Conservation (phyloP, 179 eudicot species). For the Nepenthes alata region DNA sequence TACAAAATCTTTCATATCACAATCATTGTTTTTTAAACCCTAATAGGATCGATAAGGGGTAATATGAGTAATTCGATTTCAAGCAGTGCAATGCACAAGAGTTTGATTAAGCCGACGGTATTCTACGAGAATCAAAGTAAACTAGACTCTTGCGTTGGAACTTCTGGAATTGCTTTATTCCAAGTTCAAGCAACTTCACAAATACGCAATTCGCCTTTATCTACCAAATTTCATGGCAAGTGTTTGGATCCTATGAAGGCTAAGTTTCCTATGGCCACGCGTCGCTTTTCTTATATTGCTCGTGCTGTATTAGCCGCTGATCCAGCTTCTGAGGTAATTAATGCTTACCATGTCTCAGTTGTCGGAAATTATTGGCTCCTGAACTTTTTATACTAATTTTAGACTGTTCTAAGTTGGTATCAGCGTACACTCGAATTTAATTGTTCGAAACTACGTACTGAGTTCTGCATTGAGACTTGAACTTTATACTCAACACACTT, state of each 20-base stretch:
- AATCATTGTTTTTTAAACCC: too few species aligned
- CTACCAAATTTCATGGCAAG: slow-evolving; percentile 36
- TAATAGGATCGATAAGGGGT: too few species aligned
- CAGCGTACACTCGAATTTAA: too few species aligned
- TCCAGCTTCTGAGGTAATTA: slow-evolving; percentile 45
- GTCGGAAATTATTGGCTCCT: neutral
- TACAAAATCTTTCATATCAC: too few species aligned
- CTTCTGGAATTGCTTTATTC: slow-evolving; percentile 35
- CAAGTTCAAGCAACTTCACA: slow-evolving; percentile 41
- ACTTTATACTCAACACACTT: too few species aligned
- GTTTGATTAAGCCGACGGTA: slow-evolving; percentile 26
- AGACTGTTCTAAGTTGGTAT: neutral
- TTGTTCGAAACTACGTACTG: too few species aligned
- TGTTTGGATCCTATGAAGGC: slow-evolving; percentile 19
- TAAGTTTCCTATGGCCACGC: slow-evolving; percentile 20
- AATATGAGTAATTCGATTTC: slow-evolving; percentile 68
- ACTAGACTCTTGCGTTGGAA: slow-evolving; percentile 22
- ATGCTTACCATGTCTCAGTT: neutral
- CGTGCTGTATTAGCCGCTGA: slow-evolving; percentile 65
- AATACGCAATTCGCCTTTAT: slow-evolving; percentile 30
- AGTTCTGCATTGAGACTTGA: too few species aligned
- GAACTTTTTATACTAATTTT: neutral
- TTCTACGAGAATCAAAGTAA: slow-evolving; percentile 54
- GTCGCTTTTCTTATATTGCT: slow-evolving; percentile 26
- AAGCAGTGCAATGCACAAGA: slow-evolving; percentile 39